Evolutionary conservation across 768 basidiomycete species (phyloP), one percentile per base, ranked within the genome.

Genomic region (Fibroporia radiculosa): DNA sequence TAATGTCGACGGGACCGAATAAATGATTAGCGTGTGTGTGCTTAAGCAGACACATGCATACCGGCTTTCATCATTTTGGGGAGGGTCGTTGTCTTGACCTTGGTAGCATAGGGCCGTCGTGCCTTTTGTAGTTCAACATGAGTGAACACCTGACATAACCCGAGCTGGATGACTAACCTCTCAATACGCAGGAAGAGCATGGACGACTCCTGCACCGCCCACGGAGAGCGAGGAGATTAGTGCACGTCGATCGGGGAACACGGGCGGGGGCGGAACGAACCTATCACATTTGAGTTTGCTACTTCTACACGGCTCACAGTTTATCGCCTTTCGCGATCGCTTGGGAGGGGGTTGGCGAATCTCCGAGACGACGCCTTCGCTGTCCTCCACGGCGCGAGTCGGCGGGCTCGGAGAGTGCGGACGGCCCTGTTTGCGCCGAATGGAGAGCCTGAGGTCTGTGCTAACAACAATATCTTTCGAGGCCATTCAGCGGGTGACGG

Each of bases 271-370:
- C 39, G 27, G 45, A 52, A 63, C 66, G 35, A 45, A 84, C 86
- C 86, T 80, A 64, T 91, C 88, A 68, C 88, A 91, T 66, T 91
- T 89, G 55, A 90, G 77, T 66, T 90, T 88, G 71, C 82, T 85
- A 55, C 80, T 83, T 58, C 88, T 74, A 67, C 88, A 91, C 2
- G 88, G 88, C 55, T 88, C 86, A 58, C 88, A 91, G 66, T 91
- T 91, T 54, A 91, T 88, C 14, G 88, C 86, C 59, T 90, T 90
- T 48, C 88, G 72, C 0, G 88, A 83, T 36, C 88, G 80, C 64
- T 90, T 91, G 19, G 85, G 79, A 2, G 85, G 84, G 0, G 82
- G 82, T 0, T 35, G 34, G 8, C 34, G 34, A 8, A 18, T 19
- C 6, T 35, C 34, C 8, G 16, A n/a, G n/a, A n/a, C n/a, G n/a